A percentile compares a stretch with the other conserved stretches of the same genome.
Evolutionary conservation across 2,329 filamentous ascomycete species (phyloP).

Genomic region (Pseudogymnoascus sp.): DNA sequence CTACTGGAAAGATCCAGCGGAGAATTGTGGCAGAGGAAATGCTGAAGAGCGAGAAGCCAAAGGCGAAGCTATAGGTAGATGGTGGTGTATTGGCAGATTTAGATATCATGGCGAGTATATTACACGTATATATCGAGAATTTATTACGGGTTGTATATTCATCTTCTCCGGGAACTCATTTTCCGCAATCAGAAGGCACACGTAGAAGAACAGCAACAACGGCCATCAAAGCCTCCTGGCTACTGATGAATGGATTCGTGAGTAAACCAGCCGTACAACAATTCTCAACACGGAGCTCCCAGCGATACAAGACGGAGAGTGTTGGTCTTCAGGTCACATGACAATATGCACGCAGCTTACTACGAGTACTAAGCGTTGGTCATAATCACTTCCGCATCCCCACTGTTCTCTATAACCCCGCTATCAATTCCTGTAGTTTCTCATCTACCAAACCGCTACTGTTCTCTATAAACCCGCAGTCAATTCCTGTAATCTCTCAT

Average conservation of each 20-base stretch:
- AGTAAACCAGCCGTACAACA: not conserved
- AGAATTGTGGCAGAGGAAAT: slow-evolving; percentile 81
- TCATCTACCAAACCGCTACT: not conserved
- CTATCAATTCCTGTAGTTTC: slow-evolving; percentile 3
- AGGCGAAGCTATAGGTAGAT: slow-evolving; percentile 34
- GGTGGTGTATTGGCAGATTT: not conserved
- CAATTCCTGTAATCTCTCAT: not conserved
- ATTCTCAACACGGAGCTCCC: not conserved
- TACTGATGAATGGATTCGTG: not conserved
- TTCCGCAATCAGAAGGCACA: not conserved
- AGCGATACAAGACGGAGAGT: not conserved
- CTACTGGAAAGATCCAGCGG: slow-evolving; percentile 84
- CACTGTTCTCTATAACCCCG: not conserved
- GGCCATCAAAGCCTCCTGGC: not conserved
- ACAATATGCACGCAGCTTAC: not conserved
- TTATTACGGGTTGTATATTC: not conserved
- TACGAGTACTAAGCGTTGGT: not conserved
- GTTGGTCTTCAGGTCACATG: not conserved
- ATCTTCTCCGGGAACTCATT: not conserved
- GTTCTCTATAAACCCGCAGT: not conserved
- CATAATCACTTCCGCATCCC: not conserved
- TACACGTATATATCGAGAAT: not conserved
- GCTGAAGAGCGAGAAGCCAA: slow-evolving; percentile 58
- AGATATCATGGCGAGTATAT: not conserved
- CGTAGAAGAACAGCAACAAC: not conserved